Percentiles rank a stretch among this genome's conserved stretches.
These are phyloP conservation scores for Anisodus acutangulus DNA, from an alignment of 257 asterid species.

Conservation along the genomic window DNA sequence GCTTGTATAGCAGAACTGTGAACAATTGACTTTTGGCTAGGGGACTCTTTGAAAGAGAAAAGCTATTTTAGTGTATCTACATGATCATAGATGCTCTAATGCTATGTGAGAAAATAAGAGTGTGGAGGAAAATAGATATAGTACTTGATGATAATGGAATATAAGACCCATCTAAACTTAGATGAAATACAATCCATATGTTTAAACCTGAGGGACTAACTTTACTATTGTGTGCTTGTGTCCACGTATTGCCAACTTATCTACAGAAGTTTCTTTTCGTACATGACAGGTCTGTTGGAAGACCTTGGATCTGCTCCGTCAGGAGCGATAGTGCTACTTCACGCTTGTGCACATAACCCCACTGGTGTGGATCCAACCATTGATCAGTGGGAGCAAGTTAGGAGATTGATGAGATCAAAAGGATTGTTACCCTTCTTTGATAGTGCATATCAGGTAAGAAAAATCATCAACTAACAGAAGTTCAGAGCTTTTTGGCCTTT, in stretches of 20 bases:
- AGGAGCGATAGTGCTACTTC: constrained; percentile 93
- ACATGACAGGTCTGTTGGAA: constrained; percentile 80
- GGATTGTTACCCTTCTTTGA: constrained; percentile 92
- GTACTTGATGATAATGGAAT: background rate
- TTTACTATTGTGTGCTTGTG: background rate
- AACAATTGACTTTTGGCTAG: background rate
- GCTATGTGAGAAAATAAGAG: background rate
- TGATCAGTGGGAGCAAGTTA: constrained; percentile 91
- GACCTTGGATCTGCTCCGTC: constrained; percentile 96
- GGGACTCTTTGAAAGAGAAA: background rate
- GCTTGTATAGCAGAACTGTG: background rate
- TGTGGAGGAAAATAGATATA: background rate
- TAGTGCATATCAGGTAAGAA: constrained; percentile 92
- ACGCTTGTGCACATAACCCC: constrained; percentile 99
- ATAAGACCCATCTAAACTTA: background rate
- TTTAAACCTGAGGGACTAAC: background rate
- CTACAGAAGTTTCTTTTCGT: constrained; percentile 20
- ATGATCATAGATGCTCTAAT: constrained; percentile 25
- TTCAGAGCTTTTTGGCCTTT: background rate
- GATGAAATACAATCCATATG: background rate
- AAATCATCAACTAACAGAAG: background rate
- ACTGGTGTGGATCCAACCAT: constrained; percentile 98
- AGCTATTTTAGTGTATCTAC: background rate
- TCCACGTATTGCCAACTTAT: background rate
- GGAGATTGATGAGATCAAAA: constrained; percentile 82